Conservation (phyloP, 2,329 filamentous ascomycete genomes). For the Geosmithia morbida region DNA sequence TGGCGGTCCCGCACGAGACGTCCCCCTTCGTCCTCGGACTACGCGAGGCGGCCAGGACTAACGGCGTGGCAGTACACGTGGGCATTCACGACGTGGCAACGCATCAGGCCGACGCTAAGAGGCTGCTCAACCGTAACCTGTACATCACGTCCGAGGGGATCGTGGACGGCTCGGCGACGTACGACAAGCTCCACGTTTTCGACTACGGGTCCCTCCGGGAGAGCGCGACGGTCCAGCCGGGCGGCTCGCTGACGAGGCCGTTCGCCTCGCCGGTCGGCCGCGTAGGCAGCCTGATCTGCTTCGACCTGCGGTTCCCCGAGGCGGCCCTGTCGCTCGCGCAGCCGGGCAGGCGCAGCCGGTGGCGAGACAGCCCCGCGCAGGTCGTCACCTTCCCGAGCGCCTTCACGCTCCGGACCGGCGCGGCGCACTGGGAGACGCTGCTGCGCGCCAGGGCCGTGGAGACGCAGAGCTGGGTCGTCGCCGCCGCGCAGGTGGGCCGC, state of each 20-base stretch:
- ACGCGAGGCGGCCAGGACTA: conserved; percentile 47
- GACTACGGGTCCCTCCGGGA: conserved; percentile 44
- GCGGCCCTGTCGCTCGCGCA: conserved; percentile 50
- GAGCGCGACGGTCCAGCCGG: conserved; percentile 51
- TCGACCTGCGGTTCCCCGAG: conserved; percentile 78
- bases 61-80: conserved; percentile 62
- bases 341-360: conserved; percentile 15
- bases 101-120: background rate
- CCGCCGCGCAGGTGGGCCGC: conserved; percentile 62
- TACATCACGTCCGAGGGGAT: conserved; percentile 31
- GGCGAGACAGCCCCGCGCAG: conserved; percentile 37
- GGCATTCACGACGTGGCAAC: conserved; percentile 48
- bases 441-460: conserved; percentile 75
- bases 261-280: conserved; percentile 62
- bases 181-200: conserved; percentile 88
- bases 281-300: conserved; percentile 74
- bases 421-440: conserved; percentile 73
- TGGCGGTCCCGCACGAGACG: conserved; percentile 50
- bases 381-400: conserved; percentile 79
- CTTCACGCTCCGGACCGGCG: conserved; percentile 76
- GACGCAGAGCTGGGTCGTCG: conserved; percentile 75
- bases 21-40: conserved; percentile 69
- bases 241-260: conserved; percentile 47
- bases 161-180: conserved; percentile 30
- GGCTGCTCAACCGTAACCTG: conserved; percentile 35